phyloP scores from a whole-genome alignment of 192 early-diverging fungal species.

The Cladochytrium replicatum region DNA sequence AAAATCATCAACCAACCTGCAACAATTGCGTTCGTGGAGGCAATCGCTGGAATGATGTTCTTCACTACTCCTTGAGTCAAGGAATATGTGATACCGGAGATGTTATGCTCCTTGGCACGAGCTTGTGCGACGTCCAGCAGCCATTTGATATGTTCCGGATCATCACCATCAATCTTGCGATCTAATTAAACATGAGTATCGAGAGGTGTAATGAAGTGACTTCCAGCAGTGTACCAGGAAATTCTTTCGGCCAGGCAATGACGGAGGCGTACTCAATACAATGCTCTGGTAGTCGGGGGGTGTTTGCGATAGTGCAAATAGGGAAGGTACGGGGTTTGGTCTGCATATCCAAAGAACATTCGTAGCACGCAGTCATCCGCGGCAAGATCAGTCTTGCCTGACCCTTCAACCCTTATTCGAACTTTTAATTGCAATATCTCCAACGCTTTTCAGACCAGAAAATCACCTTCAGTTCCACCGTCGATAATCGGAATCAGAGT shows the following conservation, averaged over 20 bases:
- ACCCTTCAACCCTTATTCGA: slow-evolving; percentile 70
- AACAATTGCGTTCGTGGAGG: slow-evolving; percentile 94
- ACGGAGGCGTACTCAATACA: slow-evolving; percentile 96
- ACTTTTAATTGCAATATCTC: not conserved
- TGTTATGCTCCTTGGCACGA: slow-evolving; percentile 76
- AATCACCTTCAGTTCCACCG: slow-evolving; percentile 82
- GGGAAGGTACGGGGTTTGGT: slow-evolving; percentile 83
- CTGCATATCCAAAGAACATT: slow-evolving; percentile 90
- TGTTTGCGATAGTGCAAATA: slow-evolving; percentile 98
- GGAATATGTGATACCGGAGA: slow-evolving; percentile 78
- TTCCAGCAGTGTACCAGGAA: slow-evolving; percentile 59
- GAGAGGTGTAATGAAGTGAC: slow-evolving; percentile 55
- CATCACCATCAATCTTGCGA: slow-evolving; percentile 76
- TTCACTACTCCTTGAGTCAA: slow-evolving; percentile 96
- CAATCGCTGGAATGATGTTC: slow-evolving; percentile 97
- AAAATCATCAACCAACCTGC: slow-evolving; percentile 76
- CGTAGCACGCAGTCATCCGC: slow-evolving; percentile 78
- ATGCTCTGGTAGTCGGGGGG: slow-evolving; percentile 93
- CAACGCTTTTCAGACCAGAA: slow-evolving; percentile 1
- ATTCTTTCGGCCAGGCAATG: slow-evolving; percentile 81
- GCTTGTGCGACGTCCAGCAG: slow-evolving; percentile 67
- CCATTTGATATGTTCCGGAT: slow-evolving; percentile 43
- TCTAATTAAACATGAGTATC: slow-evolving; percentile 54
- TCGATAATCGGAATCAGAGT: slow-evolving; percentile 84
- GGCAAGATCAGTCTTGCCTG: slow-evolving; percentile 90